Base-by-base conservation (phyloP, 164 flowering plant species). In the Vitis rotundifolia region DNA sequence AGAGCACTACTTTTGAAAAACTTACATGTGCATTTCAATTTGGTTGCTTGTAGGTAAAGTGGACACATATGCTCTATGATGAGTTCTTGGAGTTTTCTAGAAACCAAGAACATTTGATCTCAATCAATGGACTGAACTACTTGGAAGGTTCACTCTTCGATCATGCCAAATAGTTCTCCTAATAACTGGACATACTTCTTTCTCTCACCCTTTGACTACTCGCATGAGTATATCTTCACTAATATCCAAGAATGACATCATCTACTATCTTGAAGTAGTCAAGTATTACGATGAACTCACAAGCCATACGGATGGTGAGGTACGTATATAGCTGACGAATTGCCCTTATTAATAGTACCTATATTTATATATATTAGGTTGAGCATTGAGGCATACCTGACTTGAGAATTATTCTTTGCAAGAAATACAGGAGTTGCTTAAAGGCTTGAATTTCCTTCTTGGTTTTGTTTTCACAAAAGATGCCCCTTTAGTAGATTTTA, bases 181-280 rank as follows among this genome's bases (percentile, higher is more conserved):
- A 84, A 80, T 59, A 80, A 83, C 48, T 87, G 95, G 97, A 86
- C 88, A 70, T 86, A 22, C 26, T 22, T 91, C 15, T 83, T 90
- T 8, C 89, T 85, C 63, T 90, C 81, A 75, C 80, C 89, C 3
- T 31, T 74, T 2, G 84, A 86, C 71, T 76, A 78, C 68, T 19
- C 73, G 26, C 2, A 2, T 22, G 0, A 73, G 68, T 66, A 83
- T 91, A 2, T 71, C 67, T 49, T 77, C 92, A 16, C 55, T 87
- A 13, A 78, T 81, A 26, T 49, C 82, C 9, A 51, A 76, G 47
- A 73, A 83, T 50, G 77, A 76, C 60, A 76, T 90, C 47, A 59
- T 93, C 59, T 93, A 91, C 73, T 84, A 85, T 78, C 75, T 93
- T 5, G 98, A 93, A 81, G 78, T 87, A 0, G 92, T 81, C 74